Evolutionary conservation across 805 yeast genomes (phyloP).

Genomic region (Candida golubevii): DNA sequence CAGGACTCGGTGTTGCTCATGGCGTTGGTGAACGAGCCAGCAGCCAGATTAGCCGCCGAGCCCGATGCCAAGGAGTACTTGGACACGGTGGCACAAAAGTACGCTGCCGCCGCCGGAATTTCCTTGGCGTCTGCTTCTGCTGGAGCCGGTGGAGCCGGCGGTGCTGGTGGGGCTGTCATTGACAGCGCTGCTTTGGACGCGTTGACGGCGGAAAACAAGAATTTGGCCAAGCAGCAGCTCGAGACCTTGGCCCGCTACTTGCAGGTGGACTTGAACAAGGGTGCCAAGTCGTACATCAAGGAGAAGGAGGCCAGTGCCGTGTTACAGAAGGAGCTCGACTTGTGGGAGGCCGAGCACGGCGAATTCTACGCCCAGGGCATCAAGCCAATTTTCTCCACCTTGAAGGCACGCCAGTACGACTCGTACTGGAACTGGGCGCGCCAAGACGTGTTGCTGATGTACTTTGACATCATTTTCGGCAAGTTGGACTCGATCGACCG

Average conservation of each 20-base stretch:
- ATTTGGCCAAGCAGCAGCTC: conserved; percentile 70
- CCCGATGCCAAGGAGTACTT: conserved; percentile 87
- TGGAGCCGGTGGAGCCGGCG: conserved; percentile 46
- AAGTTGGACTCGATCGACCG: conserved; percentile 85
- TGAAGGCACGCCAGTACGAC: conserved; percentile 94
- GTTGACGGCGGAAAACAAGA: conserved; percentile 64
- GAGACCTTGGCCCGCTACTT: conserved; percentile 94
- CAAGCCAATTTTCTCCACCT: conserved; percentile 80
- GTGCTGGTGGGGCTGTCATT: conserved; percentile 79
- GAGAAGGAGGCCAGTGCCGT: conserved; percentile 82
- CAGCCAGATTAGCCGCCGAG: conserved; percentile 80
- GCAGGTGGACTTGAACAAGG: conserved; percentile 86
- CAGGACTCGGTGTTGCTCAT: conserved; percentile 84
- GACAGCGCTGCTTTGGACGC: conserved; percentile 95
- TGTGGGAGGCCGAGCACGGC: conserved; percentile 81
- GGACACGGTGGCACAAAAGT: conserved; percentile 76
- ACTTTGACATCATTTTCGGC: conserved; percentile 94
- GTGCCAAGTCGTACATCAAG: conserved; percentile 76
- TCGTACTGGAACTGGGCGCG: conserved; percentile 99
- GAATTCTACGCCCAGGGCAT: conserved; percentile 92
- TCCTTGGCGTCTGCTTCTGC: conserved; percentile 66
- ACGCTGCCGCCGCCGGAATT: conserved; percentile 79
- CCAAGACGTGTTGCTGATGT: conserved; percentile 91
- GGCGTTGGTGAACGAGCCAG: conserved; percentile 88
- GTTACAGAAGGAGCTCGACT: conserved; percentile 85